Percentiles rank a stretch among this genome's conserved stretches.
These are phyloP conservation scores for Hymenoscyphus fraxineus DNA, from an alignment of 2,329 filamentous ascomycete genomes.

Conservation along the genomic window DNA sequence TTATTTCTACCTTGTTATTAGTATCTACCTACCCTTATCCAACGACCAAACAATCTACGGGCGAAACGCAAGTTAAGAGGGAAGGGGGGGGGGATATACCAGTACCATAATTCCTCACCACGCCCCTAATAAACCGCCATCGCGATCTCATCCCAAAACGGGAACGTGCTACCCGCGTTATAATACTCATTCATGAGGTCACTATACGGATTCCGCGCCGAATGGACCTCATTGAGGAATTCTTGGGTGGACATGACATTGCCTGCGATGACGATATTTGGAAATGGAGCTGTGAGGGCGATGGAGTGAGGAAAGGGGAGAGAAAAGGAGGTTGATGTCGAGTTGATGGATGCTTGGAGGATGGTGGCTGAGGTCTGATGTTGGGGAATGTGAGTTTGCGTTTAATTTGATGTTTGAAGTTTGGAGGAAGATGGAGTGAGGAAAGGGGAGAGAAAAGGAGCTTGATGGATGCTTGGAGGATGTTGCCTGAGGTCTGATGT, in stretches of 20 bases:
- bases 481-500: slow-evolving; percentile 29
- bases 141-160: slow-evolving; percentile 46
- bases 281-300: slow-evolving; percentile 45
- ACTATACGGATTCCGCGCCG: slow-evolving; percentile 39
- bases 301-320: no score
- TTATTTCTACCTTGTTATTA: no score
- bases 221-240: slow-evolving; percentile 38
- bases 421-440: no score
- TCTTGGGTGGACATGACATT: slow-evolving; percentile 41
- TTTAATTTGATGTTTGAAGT: not conserved
- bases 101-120: slow-evolving; percentile 38
- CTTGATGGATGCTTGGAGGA: slow-evolving; percentile 31
- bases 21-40: no score
- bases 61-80: no score
- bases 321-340: slow-evolving; percentile 48
- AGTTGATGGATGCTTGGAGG: slow-evolving; percentile 30
- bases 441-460: slow-evolving; percentile 10
- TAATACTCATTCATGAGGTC: slow-evolving; percentile 39
- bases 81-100: slow-evolving; percentile 23
- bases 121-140: slow-evolving; percentile 39
- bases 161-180: slow-evolving; percentile 35
- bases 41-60: no score
- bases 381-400: no score
- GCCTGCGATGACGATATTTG: slow-evolving; percentile 43
- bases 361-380: slow-evolving; percentile 30